Conservation (phyloP, 2,329 filamentous ascomycete genomes). For the Claviceps pazoutovae region DNA sequence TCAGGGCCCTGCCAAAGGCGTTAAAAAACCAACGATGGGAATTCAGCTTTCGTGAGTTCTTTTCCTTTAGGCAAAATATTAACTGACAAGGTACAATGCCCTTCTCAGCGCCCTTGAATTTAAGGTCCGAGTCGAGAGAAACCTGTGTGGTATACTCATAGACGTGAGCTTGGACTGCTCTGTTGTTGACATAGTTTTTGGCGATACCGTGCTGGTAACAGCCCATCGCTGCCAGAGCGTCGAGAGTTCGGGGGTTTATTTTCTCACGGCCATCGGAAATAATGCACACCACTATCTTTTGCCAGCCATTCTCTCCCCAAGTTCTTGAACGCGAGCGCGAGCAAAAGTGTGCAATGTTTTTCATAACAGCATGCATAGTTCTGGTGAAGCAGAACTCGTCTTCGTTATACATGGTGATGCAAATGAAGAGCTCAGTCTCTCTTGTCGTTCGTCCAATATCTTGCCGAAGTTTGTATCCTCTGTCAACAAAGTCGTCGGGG, state of each 20-base stretch:
- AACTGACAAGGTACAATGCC: constrained; percentile 96
- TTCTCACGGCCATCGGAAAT: constrained; percentile 84
- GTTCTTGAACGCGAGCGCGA: constrained; percentile 81
- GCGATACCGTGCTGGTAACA: constrained; percentile 97
- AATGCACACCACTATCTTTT: constrained; percentile 97
- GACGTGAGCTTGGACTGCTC: constrained; percentile 88
- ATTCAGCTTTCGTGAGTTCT: constrained; percentile 95
- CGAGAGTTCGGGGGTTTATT: constrained; percentile 84
- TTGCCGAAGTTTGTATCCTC: constrained; percentile 86
- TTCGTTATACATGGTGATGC: constrained; percentile 98
- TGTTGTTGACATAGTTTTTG: constrained; percentile 95
- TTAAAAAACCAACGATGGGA: constrained; percentile 99
- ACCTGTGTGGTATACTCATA: constrained; percentile 99
- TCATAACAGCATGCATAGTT: constrained; percentile 98
- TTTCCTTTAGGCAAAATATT: constrained; percentile 96
- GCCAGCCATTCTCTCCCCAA: constrained; percentile 95
- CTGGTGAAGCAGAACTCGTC: constrained; percentile 92
- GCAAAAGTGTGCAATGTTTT: constrained; percentile 95
- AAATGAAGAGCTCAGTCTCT: constrained; percentile 93
- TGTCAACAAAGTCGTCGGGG: constrained; percentile 79
- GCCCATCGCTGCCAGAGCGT: constrained; percentile 89
- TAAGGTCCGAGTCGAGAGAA: constrained; percentile 84
- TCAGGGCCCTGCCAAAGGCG: constrained; percentile 81
- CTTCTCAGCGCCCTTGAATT: constrained; percentile 98
- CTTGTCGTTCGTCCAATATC: constrained; percentile 70